Conservation (phyloP, 306 rosid species). For the Begonia fuchsioides region DNA sequence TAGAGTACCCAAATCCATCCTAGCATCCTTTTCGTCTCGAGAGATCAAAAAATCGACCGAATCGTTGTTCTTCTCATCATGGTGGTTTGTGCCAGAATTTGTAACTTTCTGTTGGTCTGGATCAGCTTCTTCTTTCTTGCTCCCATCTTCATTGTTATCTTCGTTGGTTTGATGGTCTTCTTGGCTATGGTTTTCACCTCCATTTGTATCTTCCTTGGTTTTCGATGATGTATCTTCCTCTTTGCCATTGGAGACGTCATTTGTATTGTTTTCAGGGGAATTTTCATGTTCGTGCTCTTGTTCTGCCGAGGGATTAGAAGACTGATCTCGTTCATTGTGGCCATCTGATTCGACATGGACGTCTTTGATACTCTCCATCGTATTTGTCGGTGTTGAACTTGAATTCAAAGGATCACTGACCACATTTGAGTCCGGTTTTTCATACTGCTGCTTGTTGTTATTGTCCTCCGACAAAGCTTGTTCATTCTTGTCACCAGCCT, state of each 20-base stretch:
- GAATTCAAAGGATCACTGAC: conserved; percentile 25
- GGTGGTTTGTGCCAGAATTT: conserved; percentile 8
- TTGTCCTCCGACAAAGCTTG: conserved; percentile 3
- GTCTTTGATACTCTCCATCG: conserved; percentile 9
- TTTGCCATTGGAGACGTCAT: conserved; percentile 25
- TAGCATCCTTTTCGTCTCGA: conserved; percentile 33
- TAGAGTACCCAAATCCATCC: conserved; percentile 45
- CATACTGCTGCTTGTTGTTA: conserved; percentile 6
- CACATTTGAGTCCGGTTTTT: conserved; percentile 15
- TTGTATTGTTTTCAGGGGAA: conserved; percentile 10
- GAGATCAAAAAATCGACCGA: conserved; percentile 24
- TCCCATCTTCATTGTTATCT: conserved; percentile 3
- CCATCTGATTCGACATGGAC: conserved; percentile 3
- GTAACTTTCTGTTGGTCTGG: conserved; percentile 28
- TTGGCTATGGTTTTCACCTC: conserved; percentile 21
- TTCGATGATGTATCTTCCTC: conserved; percentile 33
- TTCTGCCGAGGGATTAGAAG: neutral
- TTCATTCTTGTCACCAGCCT: conserved; percentile 10
- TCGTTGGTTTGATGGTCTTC: no score
- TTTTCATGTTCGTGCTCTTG: conserved; percentile 4
- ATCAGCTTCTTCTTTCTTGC: conserved; percentile 26
- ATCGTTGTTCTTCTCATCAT: conserved; percentile 18
- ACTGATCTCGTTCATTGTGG: neutral
- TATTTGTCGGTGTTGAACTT: conserved; percentile 10
- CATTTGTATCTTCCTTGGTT: conserved; percentile 17